Base-by-base conservation (phyloP, 352 stramenopile genomes). In the Pythium periplocum region DNA sequence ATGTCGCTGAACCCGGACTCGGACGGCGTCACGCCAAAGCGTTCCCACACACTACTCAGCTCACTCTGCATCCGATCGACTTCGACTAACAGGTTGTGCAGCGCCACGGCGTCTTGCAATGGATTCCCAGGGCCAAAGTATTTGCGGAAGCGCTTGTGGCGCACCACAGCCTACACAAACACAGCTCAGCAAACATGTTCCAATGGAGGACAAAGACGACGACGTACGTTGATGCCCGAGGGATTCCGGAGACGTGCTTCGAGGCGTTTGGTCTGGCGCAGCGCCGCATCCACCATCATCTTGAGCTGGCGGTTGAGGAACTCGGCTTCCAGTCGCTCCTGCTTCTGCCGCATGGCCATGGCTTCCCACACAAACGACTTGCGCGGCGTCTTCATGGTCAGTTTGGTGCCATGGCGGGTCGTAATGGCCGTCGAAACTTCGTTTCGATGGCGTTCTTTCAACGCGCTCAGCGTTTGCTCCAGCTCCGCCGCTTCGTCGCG, bases 281-380 rank as follows among this genome's bases (percentile, higher is more conserved):
- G 46, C 33, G 47, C 45, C 11, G 54, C 47, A 17, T 49, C 33
- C 4, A 55, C 41, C 47, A 55, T 61, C 2, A 3, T 4, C 36
- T 34, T 26, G 4, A 61, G 47, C 17, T 50, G 39, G 1, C 34
- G 10, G 42, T 61, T 61, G 33, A 61, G 46, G 34, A 51, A 30
- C 47, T 61, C 54, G 17, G 47, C 54, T 43, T 61, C 54, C 4
- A 17, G 8, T 37, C 54, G 39, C 9, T 61, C 54, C 17, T 50
- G 26, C 30, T 41, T 17, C 46, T 61, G 54, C 2, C 47, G 54
- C 46, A 49, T 32, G 8, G 54, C 54, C 2, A 41, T 37, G 1
- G 37, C 11, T 26, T 45, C 33, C 54, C 54, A 61, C 47, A 50
- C 47, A 7, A 40, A 10, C 47, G 26, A 40, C 8, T 47, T 32